Conservation (phyloP, 768 basidiomycete genomes). For the Macrolepiota dolichaula region DNA sequence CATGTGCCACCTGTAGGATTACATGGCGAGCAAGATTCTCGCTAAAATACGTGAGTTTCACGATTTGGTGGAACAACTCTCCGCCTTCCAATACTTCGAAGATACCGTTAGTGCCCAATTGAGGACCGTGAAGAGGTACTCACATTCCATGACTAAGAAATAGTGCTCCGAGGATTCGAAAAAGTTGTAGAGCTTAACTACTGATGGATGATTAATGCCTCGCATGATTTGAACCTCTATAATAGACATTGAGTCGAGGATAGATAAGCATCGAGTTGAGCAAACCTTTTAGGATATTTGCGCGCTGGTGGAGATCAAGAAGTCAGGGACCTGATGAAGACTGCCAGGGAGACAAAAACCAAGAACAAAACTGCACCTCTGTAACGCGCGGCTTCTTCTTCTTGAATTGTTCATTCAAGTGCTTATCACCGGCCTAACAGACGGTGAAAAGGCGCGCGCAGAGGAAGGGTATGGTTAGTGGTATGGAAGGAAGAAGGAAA, state of each 20-base stretch:
- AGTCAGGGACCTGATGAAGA: slow-evolving; percentile 26
- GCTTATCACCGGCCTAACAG: slow-evolving; percentile 82
- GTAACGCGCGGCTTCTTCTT: slow-evolving; percentile 96
- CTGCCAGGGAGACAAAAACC: slow-evolving; percentile 10
- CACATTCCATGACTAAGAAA: slow-evolving; percentile 89
- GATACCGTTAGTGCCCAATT: slow-evolving; percentile 14
- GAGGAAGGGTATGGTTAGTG: slow-evolving; percentile 17
- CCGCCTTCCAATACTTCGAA: slow-evolving; percentile 91
- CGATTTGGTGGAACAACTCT: slow-evolving; percentile 98
- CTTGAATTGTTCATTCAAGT: slow-evolving; percentile 92
- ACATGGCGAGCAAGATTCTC: slow-evolving; percentile 97
- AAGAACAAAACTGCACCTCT: slow-evolving; percentile 69
- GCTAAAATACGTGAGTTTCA: slow-evolving; percentile 98
- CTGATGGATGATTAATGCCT: slow-evolving; percentile 84
- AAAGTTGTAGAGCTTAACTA: slow-evolving; percentile 90
- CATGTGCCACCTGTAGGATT: slow-evolving; percentile 92
- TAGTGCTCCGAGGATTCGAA: slow-evolving; percentile 92
- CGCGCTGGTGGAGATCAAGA: slow-evolving; percentile 56
- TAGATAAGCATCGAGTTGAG: slow-evolving; percentile 11
- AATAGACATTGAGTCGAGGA: slow-evolving; percentile 8
- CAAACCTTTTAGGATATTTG: slow-evolving; percentile 93
- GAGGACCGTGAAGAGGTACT: slow-evolving; percentile 25
- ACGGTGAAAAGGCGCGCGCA: slow-evolving; percentile 30
- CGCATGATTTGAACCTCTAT: slow-evolving; percentile 99
- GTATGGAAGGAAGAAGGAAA: slow-evolving; percentile 21